phyloP scores from a whole-genome alignment of 495 filamentous ascomycete genomes.

The Penicillium desertorum region DNA sequence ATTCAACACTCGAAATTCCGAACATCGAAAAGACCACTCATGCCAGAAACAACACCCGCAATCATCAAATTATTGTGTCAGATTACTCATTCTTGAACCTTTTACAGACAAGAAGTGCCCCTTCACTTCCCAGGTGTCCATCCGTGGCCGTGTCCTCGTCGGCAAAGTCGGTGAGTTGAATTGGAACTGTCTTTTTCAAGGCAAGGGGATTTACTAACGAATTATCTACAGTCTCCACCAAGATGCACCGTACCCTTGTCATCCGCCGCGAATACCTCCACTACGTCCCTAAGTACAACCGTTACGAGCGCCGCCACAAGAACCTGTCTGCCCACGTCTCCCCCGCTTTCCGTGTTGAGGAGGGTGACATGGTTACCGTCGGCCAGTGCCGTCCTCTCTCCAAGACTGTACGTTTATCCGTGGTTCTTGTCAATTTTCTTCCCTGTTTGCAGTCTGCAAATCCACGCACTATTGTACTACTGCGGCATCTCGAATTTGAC shows the following conservation, averaged over 20 bases:
- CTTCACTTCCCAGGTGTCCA: constrained; percentile 95
- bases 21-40: constrained; percentile 17
- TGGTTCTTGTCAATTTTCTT: background rate
- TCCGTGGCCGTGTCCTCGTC: constrained; percentile 99
- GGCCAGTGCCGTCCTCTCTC: constrained; percentile 96
- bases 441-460: background rate
- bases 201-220: background rate
- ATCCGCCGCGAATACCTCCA: constrained; percentile 99
- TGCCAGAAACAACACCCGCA: constrained; percentile 15
- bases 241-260: constrained; percentile 99
- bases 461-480: background rate
- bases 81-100: constrained; percentile 31
- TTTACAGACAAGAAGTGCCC: constrained; percentile 98
- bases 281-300: constrained; percentile 97
- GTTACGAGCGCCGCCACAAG: constrained; percentile 99
- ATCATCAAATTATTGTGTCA: constrained; percentile 4
- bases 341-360: constrained; percentile 99
- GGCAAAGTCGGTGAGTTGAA: constrained; percentile 65
- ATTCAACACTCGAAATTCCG: background rate
- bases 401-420: constrained; percentile 82
- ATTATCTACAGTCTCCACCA: constrained; percentile 70
- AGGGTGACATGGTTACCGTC: constrained; percentile 98
- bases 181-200: background rate
- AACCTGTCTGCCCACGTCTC: constrained; percentile 98
- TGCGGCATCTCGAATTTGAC: background rate